Percentiles rank a stretch among this genome's conserved stretches.
Conservation (phyloP, 306 rosid species). For the Arachis hypogaea region DNA sequence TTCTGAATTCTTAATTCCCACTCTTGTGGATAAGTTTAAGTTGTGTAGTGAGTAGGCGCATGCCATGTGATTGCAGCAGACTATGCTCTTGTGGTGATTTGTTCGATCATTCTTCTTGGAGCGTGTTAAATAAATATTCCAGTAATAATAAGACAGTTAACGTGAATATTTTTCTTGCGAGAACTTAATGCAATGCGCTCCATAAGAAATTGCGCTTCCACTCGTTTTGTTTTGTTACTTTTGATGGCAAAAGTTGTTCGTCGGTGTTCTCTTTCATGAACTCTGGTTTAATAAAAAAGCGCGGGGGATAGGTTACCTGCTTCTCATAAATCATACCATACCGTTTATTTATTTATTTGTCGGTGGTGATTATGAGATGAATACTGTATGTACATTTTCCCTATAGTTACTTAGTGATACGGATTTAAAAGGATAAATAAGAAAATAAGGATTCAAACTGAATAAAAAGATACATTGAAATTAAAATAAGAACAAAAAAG, state of each 20-base stretch:
- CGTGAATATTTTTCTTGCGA: not conserved
- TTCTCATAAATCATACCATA: constrained; percentile 10
- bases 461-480: too few relatives aligned
- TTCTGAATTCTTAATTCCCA: not conserved
- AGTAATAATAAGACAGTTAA: not conserved
- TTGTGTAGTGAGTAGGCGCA: not conserved
- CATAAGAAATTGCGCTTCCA: not conserved
- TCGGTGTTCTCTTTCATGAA: not conserved
- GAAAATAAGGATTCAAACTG: too few relatives aligned
- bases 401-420: too few relatives aligned
- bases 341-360: constrained; percentile 31
- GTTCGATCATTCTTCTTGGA: too few relatives aligned
- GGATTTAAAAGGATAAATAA: too few relatives aligned
- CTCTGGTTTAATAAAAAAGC: constrained; percentile 12
- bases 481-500: too few relatives aligned
- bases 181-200: not conserved
- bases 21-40: constrained; percentile 3
- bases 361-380: constrained; percentile 27
- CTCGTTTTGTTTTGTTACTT: constrained; percentile 12
- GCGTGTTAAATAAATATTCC: not conserved
- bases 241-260: constrained; percentile 6
- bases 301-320: constrained; percentile 30
- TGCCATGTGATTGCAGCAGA: not conserved
- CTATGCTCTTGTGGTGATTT: not conserved
- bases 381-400: not conserved